phyloP scores from a whole-genome alignment of 2,329 filamentous ascomycete genomes.

The Neophaeococcomyces aloes region DNA sequence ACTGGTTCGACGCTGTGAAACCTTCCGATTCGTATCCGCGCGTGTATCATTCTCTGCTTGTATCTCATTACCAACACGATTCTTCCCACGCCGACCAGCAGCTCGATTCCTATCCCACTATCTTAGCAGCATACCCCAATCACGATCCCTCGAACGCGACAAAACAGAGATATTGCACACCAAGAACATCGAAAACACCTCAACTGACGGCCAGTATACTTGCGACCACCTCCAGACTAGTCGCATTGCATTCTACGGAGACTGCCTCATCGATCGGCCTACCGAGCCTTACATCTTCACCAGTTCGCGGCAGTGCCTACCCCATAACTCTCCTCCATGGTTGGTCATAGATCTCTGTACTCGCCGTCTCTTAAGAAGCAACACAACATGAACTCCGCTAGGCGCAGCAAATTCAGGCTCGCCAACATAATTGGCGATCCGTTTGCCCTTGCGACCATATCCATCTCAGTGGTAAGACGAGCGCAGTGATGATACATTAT shows the following conservation, averaged over 20 bases:
- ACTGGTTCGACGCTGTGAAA: background rate
- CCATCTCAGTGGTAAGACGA: slow-evolving; percentile 70
- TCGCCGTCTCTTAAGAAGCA: slow-evolving; percentile 65
- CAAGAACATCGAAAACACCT: no score
- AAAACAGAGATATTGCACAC: no score
- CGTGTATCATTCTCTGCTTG: slow-evolving; percentile 11
- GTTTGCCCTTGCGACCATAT: slow-evolving; percentile 87
- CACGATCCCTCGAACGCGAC: no score
- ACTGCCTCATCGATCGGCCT: background rate
- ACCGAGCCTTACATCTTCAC: background rate
- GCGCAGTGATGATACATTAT: background rate
- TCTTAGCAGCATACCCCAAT: no score
- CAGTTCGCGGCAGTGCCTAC: background rate
- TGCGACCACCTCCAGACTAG: no score
- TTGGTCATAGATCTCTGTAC: slow-evolving; percentile 60
- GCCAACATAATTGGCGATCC: slow-evolving; percentile 93
- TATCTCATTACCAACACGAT: slow-evolving; percentile 5
- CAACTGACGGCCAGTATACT: no score
- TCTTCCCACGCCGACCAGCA: slow-evolving; percentile 6
- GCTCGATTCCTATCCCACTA: background rate
- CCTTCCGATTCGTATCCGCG: slow-evolving; percentile 13
- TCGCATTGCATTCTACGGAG: no score
- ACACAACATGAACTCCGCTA: slow-evolving; percentile 29
- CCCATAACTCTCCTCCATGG: slow-evolving; percentile 44
- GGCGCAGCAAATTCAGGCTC: slow-evolving; percentile 48